Conservation (phyloP, 768 basidiomycete species). For the Tricholoma saponaceum region DNA sequence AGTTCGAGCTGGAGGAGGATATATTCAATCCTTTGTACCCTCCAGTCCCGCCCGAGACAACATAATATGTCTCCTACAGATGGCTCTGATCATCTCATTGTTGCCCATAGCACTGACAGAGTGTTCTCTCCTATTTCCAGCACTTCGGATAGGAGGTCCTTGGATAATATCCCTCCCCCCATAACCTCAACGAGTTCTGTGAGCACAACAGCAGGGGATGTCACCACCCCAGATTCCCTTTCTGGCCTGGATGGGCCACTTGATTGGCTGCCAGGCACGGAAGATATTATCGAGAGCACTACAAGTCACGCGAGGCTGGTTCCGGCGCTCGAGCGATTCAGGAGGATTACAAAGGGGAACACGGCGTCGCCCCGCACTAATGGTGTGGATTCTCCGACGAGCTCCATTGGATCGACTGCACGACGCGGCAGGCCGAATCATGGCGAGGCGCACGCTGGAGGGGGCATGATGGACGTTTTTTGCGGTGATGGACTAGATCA, state of each 20-base stretch:
- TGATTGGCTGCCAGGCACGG: conserved; percentile 43
- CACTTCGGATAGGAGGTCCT: not conserved
- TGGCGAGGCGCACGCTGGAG: conserved; percentile 19
- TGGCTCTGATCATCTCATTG: not conserved
- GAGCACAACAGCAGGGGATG: not conserved
- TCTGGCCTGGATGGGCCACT: conserved; percentile 12
- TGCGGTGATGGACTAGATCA: conserved; percentile 73
- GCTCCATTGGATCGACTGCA: conserved; percentile 2
- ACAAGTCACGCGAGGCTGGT: conserved; percentile 65
- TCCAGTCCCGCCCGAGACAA: conserved; percentile 14
- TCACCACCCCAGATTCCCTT: not conserved
- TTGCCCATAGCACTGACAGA: not conserved
- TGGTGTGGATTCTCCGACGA: conserved; percentile 1
- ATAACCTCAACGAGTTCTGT: not conserved
- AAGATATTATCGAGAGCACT: conserved; percentile 68
- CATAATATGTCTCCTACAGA: not conserved
- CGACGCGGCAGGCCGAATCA: conserved; percentile 13
- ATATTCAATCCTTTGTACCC: conserved; percentile 67
- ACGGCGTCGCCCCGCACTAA: not conserved
- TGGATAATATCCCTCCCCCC: not conserved
- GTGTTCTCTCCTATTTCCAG: not conserved
- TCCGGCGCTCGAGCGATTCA: conserved; percentile 63
- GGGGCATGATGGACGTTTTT: conserved; percentile 80
- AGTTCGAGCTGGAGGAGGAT: conserved; percentile 78
- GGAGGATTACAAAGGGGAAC: conserved; percentile 37